Evolutionary conservation across 495 filamentous ascomycete species (phyloP).

Genomic region (Sphaerosporella brunnea): DNA sequence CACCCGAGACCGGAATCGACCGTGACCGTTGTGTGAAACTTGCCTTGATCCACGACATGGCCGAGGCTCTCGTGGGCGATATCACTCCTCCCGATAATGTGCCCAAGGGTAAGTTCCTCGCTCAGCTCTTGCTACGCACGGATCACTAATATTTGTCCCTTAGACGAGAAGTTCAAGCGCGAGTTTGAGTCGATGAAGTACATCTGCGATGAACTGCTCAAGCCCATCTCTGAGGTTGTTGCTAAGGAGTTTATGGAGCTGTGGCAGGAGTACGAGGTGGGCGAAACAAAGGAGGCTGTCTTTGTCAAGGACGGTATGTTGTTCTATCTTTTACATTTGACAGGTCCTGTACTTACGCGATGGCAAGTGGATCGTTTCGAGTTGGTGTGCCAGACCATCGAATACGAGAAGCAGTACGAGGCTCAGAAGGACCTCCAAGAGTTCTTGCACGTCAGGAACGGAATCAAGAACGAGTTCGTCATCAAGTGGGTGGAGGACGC

Average conservation of each 20-base stretch:
- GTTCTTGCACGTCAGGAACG: conserved; percentile 57
- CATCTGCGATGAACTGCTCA: conserved; percentile 51
- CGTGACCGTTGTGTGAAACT: conserved; percentile 75
- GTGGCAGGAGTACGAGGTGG: conserved; percentile 89
- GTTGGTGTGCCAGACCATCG: conserved; percentile 81
- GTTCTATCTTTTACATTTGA: background rate
- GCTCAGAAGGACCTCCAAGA: conserved; percentile 58
- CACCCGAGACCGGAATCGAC: conserved; percentile 56
- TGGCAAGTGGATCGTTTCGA: conserved; percentile 73
- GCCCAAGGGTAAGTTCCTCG: conserved; percentile 28
- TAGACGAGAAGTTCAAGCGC: conserved; percentile 62
- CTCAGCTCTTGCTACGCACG: background rate
- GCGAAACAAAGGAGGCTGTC: conserved; percentile 57
- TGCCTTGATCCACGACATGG: conserved; percentile 95
- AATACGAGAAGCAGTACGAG: conserved; percentile 66
- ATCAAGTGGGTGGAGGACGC: conserved; percentile 61
- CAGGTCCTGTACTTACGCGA: too few species aligned
- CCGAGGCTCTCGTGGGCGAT: conserved; percentile 82
- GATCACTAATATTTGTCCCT: background rate
- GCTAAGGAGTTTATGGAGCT: conserved; percentile 53
- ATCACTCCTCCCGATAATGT: conserved; percentile 79
- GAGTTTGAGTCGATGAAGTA: conserved; percentile 83
- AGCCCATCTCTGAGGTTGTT: conserved; percentile 47
- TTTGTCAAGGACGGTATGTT: conserved; percentile 64
- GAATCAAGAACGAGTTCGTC: conserved; percentile 57